Evolutionary conservation across 345 rosid species (phyloP), one percentile per base, ranked within the genome.

Genomic region (Citrus cavaleriei): DNA sequence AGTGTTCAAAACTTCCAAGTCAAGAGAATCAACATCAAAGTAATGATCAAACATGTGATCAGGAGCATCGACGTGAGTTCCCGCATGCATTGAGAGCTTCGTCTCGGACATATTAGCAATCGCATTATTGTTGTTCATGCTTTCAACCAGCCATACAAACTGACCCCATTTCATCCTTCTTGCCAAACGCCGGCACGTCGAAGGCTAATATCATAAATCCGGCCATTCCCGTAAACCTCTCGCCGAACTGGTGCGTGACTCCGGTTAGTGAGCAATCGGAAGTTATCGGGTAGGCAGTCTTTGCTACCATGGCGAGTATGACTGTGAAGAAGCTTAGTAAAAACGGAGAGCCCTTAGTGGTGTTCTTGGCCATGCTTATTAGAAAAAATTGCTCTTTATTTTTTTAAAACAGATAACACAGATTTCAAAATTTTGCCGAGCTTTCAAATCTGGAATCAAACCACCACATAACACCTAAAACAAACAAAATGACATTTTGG

Each of bases 61-160:
- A 0, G 93, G 93, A 5, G 91, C 84, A 68, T 90, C 93, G 28
- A 86, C 78, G 57, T 90, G 90, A 3, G 93, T 87, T 55, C 93
- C 91, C 1, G 87, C 59, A 73, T 90, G 93, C 7, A 81, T 55
- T 4, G 74, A 75, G 54, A 88, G 42, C 81, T 84, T 83, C 69
- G 85, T 62, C 79, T 79, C 80, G 13, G 46, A 40, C 12, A 1
- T 2, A 9, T 10, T 38, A 38, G 42, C 42, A 9, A 38, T 7
- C 7, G 88, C 78, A 37, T 38, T 21, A 60, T 75, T 74, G n/a
- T 90, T 90, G 83, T 84, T 87, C 64, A 87, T 87, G 81, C 87
- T 83, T 40, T 40, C 14, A 22, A 49, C 38, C 22, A 68, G 72
- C 72, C 21, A 3, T 37, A 68, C 19, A 42, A 68, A n/a, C 55